Percentiles rank a stretch among this genome's conserved stretches.
These are phyloP conservation scores for Emericellopsis terricola DNA, from an alignment of 495 filamentous ascomycete genomes.

Conservation along the genomic window DNA sequence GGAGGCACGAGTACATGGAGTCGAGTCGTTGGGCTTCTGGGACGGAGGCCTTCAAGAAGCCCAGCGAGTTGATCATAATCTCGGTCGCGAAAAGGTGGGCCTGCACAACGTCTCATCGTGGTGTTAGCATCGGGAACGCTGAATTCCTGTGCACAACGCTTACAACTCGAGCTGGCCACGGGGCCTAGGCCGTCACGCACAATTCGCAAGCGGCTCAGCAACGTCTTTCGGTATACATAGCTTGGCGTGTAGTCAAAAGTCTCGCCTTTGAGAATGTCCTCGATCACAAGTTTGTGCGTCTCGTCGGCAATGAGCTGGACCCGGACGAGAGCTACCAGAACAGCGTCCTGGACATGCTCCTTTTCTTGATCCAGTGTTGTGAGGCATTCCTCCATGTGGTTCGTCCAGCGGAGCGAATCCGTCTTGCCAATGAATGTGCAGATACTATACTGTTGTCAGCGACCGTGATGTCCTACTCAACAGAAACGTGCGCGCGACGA, in stretches of 20 bases:
- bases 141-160: neutral
- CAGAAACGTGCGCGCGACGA: slow-evolving; percentile 4
- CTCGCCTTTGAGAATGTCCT: slow-evolving; percentile 1
- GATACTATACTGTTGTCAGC: too few relatives aligned
- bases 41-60: slow-evolving; percentile 1
- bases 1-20: slow-evolving; percentile 11
- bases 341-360: slow-evolving; percentile 24
- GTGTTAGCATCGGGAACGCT: neutral
- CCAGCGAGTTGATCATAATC: slow-evolving; percentile 6
- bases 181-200: neutral
- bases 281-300: slow-evolving; percentile 5
- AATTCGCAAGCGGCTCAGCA: neutral
- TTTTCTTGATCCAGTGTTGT: slow-evolving; percentile 18
- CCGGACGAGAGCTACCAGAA: slow-evolving; percentile 12
- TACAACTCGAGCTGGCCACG: neutral
- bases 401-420: slow-evolving; percentile 31
- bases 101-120: neutral
- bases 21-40: slow-evolving; percentile 6
- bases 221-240: neutral
- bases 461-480: too few relatives aligned
- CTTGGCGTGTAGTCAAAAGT: neutral
- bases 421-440: slow-evolving; percentile 23
- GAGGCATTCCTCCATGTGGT: slow-evolving; percentile 32
- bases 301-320: slow-evolving; percentile 7
- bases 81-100: slow-evolving; percentile 4